Conservation (phyloP, 2,329 filamentous ascomycete genomes). For the Fusarium guadeloupense region DNA sequence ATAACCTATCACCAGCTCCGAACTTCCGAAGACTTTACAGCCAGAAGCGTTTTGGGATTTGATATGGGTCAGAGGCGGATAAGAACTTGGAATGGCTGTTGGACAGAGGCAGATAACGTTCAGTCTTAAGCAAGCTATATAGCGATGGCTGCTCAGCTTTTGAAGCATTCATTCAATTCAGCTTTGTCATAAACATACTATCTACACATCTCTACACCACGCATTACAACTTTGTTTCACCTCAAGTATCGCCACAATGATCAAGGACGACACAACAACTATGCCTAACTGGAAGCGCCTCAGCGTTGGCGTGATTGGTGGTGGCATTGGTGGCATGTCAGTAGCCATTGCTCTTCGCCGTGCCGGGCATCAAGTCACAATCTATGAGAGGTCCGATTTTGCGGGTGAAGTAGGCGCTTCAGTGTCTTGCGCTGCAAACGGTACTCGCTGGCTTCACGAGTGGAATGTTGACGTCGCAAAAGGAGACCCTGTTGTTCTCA, state of each 20-base stretch:
- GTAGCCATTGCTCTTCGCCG: slow-evolving; percentile 58
- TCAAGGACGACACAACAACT: slow-evolving; percentile 23
- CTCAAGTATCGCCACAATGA: slow-evolving; percentile 5
- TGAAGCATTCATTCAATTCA: slow-evolving; percentile 2
- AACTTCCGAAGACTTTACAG: slow-evolving; percentile 16
- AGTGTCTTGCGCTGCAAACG: slow-evolving; percentile 74
- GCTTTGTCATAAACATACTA: not conserved
- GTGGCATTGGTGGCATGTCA: slow-evolving; percentile 59
- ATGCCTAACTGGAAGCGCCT: slow-evolving; percentile 55
- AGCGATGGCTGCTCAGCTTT: slow-evolving; percentile 18
- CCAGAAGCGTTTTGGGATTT: slow-evolving; percentile 13
- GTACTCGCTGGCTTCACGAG: slow-evolving; percentile 73
- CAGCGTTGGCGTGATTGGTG: slow-evolving; percentile 56
- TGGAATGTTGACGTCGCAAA: slow-evolving; percentile 72
- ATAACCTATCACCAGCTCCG: slow-evolving; percentile 10
- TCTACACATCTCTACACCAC: no score
- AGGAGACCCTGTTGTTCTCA: slow-evolving; percentile 71
- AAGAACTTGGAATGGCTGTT: slow-evolving; percentile 5
- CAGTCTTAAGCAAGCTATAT: slow-evolving; percentile 28
- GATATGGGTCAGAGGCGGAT: slow-evolving; percentile 11
- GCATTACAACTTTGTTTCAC: not conserved
- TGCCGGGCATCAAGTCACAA: slow-evolving; percentile 60
- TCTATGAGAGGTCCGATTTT: slow-evolving; percentile 74
- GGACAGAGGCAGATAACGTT: not conserved
- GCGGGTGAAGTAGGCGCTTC: slow-evolving; percentile 74